Conservation (phyloP, 352 stramenopile species). For the Blastocystis sp. region DNA sequence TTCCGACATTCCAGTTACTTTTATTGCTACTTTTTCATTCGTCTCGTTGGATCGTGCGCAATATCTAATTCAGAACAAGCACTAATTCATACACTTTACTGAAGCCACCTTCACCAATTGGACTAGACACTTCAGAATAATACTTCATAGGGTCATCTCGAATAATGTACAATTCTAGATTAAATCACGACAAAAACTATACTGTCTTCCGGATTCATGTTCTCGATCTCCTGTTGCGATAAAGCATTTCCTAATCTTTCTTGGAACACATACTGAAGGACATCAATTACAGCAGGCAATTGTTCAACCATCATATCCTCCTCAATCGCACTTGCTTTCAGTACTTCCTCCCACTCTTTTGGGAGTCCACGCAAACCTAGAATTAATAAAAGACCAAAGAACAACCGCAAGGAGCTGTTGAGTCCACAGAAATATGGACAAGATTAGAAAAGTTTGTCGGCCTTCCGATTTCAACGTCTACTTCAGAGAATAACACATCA, state of each 20-base stretch:
- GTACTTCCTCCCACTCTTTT: conserved; percentile 71
- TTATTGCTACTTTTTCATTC: conserved; percentile 72
- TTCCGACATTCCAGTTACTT: conserved; percentile 70
- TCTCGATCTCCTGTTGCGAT: not conserved
- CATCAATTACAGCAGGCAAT: not conserved
- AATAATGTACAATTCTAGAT: conserved; percentile 71
- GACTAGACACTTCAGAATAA: not conserved
- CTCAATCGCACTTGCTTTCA: conserved; percentile 74
- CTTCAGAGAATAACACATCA: not conserved
- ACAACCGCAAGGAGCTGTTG: conserved; percentile 68
- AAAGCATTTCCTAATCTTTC: not conserved
- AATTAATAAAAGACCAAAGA: not conserved
- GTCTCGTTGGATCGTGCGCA: conserved; percentile 14
- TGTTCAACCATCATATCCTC: conserved; percentile 70
- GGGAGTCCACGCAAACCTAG: conserved; percentile 72
- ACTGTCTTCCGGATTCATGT: not conserved
- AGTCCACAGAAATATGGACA: conserved; percentile 72
- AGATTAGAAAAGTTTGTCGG: not conserved
- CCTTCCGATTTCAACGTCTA: not conserved
- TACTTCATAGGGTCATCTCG: conserved; percentile 71
- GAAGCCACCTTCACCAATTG: conserved; percentile 74
- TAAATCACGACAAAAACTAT: conserved; percentile 54
- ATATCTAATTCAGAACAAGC: conserved; percentile 58
- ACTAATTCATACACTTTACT: conserved; percentile 73
- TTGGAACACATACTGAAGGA: not conserved